These are phyloP conservation scores for California macrophylla DNA, from an alignment of 441 rosid genomes.

Conservation along the genomic window DNA sequence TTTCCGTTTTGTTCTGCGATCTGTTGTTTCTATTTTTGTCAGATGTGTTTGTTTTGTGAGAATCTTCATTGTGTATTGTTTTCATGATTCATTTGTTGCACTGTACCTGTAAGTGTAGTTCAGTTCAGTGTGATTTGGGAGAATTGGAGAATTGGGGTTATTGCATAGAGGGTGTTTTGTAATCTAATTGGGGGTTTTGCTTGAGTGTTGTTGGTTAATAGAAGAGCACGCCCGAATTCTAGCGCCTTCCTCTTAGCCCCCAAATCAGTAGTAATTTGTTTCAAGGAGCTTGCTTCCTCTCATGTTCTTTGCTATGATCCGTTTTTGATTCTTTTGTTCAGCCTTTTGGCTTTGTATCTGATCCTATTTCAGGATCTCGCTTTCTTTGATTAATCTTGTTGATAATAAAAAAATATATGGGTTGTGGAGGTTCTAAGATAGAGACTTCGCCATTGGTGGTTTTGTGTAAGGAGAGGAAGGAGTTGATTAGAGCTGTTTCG, in stretches of 20 bases:
- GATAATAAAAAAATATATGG: too few species aligned
- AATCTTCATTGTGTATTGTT: background rate
- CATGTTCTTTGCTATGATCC: too few species aligned
- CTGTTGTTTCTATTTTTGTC: background rate
- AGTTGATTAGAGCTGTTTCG: constrained; percentile 22
- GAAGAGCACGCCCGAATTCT: too few species aligned
- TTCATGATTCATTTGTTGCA: background rate
- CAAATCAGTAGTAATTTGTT: too few species aligned
- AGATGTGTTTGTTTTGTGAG: background rate
- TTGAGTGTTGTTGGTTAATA: constrained; percentile 1
- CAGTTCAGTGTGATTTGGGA: background rate
- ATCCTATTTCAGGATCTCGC: too few species aligned
- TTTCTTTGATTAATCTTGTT: too few species aligned
- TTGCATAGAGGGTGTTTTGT: background rate
- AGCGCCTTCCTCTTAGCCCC: too few species aligned
- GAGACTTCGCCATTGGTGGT: constrained; percentile 24
- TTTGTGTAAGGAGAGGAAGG: constrained; percentile 32
- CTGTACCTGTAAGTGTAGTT: background rate
- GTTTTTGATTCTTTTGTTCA: too few species aligned
- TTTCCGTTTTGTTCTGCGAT: background rate
- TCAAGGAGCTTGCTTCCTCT: too few species aligned
- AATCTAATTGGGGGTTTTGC: background rate
- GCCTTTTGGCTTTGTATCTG: too few species aligned
- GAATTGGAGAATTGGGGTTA: background rate
- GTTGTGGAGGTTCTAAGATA: constrained; percentile 21